Percentiles rank a stretch among this genome's conserved stretches.
Conservation (phyloP, 805 yeast species). For the Candida michaelii region DNA sequence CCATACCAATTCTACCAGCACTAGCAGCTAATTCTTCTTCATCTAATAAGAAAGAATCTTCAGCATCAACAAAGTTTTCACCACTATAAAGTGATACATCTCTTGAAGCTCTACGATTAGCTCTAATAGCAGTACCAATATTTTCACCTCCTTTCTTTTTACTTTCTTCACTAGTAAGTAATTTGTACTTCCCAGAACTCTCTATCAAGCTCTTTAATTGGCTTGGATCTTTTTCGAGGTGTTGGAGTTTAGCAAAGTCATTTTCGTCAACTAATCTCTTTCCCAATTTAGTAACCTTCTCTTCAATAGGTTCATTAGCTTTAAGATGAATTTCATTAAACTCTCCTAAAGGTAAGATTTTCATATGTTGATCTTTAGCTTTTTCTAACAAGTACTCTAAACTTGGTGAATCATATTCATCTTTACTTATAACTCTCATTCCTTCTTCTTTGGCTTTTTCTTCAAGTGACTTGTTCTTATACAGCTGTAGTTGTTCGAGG, state of each 20-base stretch:
- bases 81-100: constrained; percentile 14
- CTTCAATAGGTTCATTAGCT: constrained; percentile 18
- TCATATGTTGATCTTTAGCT: constrained; percentile 13
- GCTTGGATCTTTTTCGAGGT: not conserved
- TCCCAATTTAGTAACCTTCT: constrained; percentile 15
- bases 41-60: constrained; percentile 28
- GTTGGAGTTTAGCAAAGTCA: not conserved
- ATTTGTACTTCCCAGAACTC: not conserved
- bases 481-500: constrained; percentile 14
- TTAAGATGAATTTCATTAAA: constrained; percentile 8
- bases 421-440: constrained; percentile 15
- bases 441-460: constrained; percentile 21
- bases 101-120: constrained; percentile 16
- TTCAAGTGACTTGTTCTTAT: constrained; percentile 15
- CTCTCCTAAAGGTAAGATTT: constrained; percentile 15
- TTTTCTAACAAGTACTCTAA: constrained; percentile 15
- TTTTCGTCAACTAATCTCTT: constrained; percentile 11
- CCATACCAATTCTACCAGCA: constrained; percentile 27
- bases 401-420: constrained; percentile 19
- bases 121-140: constrained; percentile 13
- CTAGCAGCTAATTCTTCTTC: constrained; percentile 26
- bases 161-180: constrained; percentile 5
- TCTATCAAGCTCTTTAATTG: constrained; percentile 3
- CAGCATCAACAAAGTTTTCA: constrained; percentile 26
- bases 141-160: constrained; percentile 10